Evolutionary conservation across 2,329 filamentous ascomycete genomes (phyloP).

Genomic region (Fusarium lateritium): DNA sequence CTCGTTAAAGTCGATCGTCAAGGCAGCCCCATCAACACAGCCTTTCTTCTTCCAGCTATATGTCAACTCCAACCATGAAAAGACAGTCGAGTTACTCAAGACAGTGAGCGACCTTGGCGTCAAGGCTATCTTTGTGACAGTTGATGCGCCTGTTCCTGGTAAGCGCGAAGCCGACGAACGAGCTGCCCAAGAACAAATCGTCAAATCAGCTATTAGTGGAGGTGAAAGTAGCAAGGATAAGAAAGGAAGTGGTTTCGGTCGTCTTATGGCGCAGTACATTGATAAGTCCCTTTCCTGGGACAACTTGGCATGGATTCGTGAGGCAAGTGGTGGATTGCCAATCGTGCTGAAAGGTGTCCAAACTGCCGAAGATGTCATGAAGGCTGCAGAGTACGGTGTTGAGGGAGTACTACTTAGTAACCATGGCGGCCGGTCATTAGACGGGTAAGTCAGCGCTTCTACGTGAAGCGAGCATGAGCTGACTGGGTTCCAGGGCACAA

Average conservation of each 20-base stretch:
- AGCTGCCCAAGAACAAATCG: conserved; percentile 61
- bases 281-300: conserved; percentile 66
- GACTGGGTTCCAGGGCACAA: conserved; percentile 46
- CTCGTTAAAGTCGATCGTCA: conserved; percentile 44
- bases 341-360: conserved; percentile 72
- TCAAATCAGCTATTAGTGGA: conserved; percentile 57
- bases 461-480: fast-evolving
- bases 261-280: conserved; percentile 66
- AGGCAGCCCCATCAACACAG: conserved; percentile 31
- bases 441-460: conserved; percentile 53
- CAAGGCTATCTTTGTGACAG: conserved; percentile 64
- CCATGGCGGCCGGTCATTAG: conserved; percentile 71
- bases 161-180: conserved; percentile 72
- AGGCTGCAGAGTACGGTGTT: conserved; percentile 63
- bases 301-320: conserved; percentile 67
- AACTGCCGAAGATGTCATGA: conserved; percentile 67
- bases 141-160: conserved; percentile 68
- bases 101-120: conserved; percentile 63
- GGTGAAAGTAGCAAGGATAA: conserved; percentile 63
- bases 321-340: conserved; percentile 59
- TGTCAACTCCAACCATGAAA: conserved; percentile 65
- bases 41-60: conserved; percentile 62
- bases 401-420: conserved; percentile 71
- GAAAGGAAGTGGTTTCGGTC: conserved; percentile 68
- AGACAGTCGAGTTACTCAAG: conserved; percentile 62